Conservation (phyloP, 2,329 filamentous ascomycete species). For the Colletotrichum spinosum region DNA sequence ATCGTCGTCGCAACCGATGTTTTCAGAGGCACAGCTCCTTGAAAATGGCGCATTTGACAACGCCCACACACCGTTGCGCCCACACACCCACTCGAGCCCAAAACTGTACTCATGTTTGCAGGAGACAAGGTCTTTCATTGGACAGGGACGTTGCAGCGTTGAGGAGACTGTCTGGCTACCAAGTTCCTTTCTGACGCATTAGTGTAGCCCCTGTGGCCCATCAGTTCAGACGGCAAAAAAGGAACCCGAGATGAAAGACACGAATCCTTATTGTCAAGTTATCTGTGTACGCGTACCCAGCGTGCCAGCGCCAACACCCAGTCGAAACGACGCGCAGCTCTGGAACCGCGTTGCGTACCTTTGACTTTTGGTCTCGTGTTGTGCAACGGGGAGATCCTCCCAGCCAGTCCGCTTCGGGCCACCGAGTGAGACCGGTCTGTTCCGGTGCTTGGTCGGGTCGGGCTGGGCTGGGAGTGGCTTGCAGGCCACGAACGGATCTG, state of each 20-base stretch:
- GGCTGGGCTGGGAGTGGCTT: constrained; percentile 25
- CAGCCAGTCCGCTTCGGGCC: constrained; percentile 18
- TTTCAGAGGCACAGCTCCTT: neutral
- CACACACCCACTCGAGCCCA: constrained; percentile 22
- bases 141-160: constrained; percentile 9
- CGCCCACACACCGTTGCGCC: constrained; percentile 20
- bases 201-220: constrained; percentile 22
- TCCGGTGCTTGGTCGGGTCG: neutral
- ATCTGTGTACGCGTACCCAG: neutral
- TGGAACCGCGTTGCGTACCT: constrained; percentile 7
- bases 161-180: constrained; percentile 8
- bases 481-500: constrained; percentile 37
- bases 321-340: constrained; percentile 24
- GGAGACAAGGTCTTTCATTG: constrained; percentile 5
- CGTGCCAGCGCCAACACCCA: constrained; percentile 6
- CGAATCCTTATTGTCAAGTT: neutral
- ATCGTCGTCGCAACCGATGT: neutral
- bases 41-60: constrained; percentile 36
- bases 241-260: constrained; percentile 15
- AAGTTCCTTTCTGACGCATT: constrained; percentile 4
- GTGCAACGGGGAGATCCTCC: constrained; percentile 20
- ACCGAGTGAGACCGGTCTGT: constrained; percentile 13
- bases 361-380: constrained; percentile 4
- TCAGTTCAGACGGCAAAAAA: constrained; percentile 20
- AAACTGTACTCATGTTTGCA: constrained; percentile 17